phyloP scores from a whole-genome alignment of 352 stramenopile genomes.

The Globisporangium recalcitrans region DNA sequence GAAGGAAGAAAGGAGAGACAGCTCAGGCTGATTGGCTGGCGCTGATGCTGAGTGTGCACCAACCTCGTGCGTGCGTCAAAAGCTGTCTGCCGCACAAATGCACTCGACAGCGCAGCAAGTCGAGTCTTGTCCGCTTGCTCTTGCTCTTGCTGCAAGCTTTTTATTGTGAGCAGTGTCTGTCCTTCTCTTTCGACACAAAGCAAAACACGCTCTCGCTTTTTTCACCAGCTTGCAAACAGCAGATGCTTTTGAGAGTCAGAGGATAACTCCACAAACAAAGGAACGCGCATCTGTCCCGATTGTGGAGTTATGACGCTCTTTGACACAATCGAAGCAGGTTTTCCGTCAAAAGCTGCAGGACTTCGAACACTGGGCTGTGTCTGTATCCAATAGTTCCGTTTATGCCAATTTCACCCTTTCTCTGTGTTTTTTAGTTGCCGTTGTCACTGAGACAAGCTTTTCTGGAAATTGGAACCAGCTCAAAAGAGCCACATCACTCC shows the following conservation, averaged over 20 bases:
- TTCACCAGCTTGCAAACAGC: neutral
- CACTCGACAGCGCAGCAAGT: neutral
- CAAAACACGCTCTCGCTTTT: neutral
- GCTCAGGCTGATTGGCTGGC: neutral
- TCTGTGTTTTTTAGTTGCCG: neutral
- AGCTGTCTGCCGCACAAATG: neutral
- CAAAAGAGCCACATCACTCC: neutral
- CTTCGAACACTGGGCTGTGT: neutral
- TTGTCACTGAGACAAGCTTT: neutral
- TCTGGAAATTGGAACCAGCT: neutral
- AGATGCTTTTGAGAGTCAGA: neutral
- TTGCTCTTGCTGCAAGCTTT: neutral
- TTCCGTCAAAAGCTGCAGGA: too few species aligned
- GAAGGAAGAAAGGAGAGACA: neutral
- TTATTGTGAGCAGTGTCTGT: neutral
- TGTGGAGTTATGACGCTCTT: too few species aligned
- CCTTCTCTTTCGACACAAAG: neutral
- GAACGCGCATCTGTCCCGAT: too few species aligned
- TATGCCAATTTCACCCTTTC: neutral
- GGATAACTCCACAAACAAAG: neutral
- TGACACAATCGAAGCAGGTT: neutral
- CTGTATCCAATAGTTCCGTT: neutral
- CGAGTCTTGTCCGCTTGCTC: too few species aligned
- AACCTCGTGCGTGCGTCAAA: neutral
- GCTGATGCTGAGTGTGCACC: neutral